Evolutionary conservation across 1,284 basidiomycete species (phyloP).

Genomic region (Moniliella sp.): DNA sequence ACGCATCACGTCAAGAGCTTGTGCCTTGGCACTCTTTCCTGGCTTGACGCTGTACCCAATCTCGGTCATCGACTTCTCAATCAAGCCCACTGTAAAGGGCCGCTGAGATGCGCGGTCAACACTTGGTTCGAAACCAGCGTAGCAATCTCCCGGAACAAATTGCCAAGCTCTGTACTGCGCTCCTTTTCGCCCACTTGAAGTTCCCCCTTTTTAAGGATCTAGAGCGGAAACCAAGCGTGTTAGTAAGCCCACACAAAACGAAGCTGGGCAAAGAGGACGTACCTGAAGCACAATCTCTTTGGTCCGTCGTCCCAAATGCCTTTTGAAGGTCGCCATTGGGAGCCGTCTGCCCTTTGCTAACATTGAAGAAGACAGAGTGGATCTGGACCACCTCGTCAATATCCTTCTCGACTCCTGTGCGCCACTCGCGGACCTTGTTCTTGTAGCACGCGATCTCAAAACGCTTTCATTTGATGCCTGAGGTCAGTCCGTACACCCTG

Average conservation of each 20-base stretch:
- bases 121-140: conserved; percentile 76
- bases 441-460: conserved; percentile 81
- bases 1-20: conserved; percentile 65
- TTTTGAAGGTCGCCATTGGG: conserved; percentile 73
- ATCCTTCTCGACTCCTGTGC: conserved; percentile 76
- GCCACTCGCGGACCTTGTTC: conserved; percentile 93
- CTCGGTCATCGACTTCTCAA: conserved; percentile 92
- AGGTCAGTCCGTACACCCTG: too few species aligned
- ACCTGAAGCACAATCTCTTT: conserved; percentile 65
- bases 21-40: conserved; percentile 62
- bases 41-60: conserved; percentile 72
- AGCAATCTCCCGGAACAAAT: conserved; percentile 72
- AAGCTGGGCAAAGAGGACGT: too few species aligned
- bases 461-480: too few species aligned
- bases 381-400: conserved; percentile 92
- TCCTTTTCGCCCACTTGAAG: conserved; percentile 94
- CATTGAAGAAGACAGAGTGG: conserved; percentile 81
- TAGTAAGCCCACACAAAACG: too few species aligned
- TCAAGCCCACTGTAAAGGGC: conserved; percentile 80
- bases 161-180: conserved; percentile 62
- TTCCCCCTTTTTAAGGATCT: conserved; percentile 89
- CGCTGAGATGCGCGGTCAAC: conserved; percentile 72
- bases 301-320: conserved; percentile 58
- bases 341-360: conserved; percentile 82
- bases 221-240: too few species aligned